These are phyloP conservation scores for Erythrophleum ivorense DNA, from an alignment of 331 rosid species.

Conservation along the genomic window DNA sequence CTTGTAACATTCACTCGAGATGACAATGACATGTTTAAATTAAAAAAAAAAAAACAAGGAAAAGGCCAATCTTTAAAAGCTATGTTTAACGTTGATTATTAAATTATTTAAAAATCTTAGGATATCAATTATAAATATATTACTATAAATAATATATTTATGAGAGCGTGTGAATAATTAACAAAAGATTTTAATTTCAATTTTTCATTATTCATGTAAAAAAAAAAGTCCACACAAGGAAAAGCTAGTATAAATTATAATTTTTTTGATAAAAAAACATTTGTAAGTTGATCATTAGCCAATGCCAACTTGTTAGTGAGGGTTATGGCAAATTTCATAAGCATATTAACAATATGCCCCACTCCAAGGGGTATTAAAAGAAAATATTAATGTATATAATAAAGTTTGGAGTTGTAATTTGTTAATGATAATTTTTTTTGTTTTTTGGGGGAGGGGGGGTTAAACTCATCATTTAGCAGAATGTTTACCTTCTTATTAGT, in stretches of 20 bases:
- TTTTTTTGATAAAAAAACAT: not conserved
- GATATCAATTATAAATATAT: not conserved
- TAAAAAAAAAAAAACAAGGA: not conserved
- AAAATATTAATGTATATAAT: not conserved
- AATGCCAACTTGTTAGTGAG: too few species aligned
- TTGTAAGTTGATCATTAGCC: not conserved
- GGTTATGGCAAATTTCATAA: not conserved
- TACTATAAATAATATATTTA: not conserved
- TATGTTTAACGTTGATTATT: not conserved
- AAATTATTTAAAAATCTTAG: too few species aligned
- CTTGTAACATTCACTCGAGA: not conserved
- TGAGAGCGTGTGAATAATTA: not conserved
- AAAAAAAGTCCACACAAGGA: not conserved
- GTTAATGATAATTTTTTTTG: not conserved
- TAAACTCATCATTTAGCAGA: not conserved
- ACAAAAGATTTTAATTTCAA: too few species aligned
- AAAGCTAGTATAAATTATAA: not conserved
- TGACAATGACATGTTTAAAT: not conserved
- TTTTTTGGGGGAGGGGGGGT: too few species aligned
- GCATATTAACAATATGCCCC: too few species aligned
- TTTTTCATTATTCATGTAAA: not conserved
- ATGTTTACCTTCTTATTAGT: not conserved
- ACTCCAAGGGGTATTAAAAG: not conserved
- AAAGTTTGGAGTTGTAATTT: not conserved
- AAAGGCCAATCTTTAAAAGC: not conserved